Conservation (phyloP, 306 rosid species). For the Corylus avellana region DNA sequence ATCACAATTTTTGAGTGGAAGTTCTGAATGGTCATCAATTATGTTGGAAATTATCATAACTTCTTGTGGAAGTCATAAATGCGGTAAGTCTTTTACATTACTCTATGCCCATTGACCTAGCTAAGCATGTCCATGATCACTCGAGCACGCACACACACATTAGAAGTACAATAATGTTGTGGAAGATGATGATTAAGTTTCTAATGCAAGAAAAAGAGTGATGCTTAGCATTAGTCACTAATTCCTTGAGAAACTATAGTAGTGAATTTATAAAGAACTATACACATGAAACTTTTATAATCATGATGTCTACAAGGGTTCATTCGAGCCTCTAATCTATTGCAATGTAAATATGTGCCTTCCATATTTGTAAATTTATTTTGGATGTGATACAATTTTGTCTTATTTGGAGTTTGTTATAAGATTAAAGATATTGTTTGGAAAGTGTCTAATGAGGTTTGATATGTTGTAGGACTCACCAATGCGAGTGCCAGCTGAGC, state of each 20-base stretch:
- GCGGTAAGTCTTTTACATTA: neutral
- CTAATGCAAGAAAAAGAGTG: neutral
- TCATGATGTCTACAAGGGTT: neutral
- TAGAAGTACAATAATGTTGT: neutral
- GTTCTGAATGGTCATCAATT: neutral
- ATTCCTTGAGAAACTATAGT: neutral
- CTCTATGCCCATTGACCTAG: neutral
- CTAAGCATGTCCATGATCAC: neutral
- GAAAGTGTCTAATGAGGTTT: neutral
- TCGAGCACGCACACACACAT: neutral
- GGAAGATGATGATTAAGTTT: neutral
- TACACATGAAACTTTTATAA: neutral
- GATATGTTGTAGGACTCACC: slow-evolving; percentile 74
- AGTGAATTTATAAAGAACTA: neutral
- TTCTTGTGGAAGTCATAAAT: neutral
- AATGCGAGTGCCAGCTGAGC: slow-evolving; percentile 81
- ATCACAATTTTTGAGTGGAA: neutral
- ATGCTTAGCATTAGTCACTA: neutral
- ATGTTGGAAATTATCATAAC: neutral
- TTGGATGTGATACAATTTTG: slow-evolving; percentile 19
- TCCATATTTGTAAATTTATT: slow-evolving; percentile 10
- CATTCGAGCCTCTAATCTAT: neutral
- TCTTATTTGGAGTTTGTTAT: neutral
- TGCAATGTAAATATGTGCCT: neutral
- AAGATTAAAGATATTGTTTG: neutral